A percentile compares a stretch with the other conserved stretches of the same genome.
phyloP scores from a whole-genome alignment of 2,329 filamentous ascomycete species.

The Fusarium sp. region DNA sequence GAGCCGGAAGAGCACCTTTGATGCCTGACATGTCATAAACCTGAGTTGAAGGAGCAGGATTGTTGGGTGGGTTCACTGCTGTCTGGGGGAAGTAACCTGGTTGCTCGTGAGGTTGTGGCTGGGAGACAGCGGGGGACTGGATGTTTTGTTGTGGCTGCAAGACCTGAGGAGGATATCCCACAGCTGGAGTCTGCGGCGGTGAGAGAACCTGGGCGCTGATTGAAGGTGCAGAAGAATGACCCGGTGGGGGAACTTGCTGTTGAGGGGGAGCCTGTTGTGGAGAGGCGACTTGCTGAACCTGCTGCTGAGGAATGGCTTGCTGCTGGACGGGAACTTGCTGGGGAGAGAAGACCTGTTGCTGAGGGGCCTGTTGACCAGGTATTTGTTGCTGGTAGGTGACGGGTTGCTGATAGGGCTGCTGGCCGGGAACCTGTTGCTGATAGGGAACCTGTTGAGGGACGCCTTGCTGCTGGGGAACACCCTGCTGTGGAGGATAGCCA shows the following conservation, averaged over 20 bases:
- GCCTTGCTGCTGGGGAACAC: background rate
- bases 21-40: constrained; percentile 25
- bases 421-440: background rate
- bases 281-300: background rate
- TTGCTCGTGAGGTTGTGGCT: background rate
- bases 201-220: background rate
- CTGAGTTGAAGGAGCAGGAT: background rate
- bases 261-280: background rate
- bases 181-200: background rate
- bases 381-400: background rate
- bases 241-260: background rate
- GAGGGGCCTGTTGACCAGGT: background rate
- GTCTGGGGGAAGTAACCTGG: background rate
- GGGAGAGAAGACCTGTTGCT: background rate
- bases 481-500: background rate
- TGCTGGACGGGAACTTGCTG: background rate
- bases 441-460: background rate
- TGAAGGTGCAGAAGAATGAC: background rate
- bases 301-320: background rate
- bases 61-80: background rate
- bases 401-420: background rate
- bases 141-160: background rate
- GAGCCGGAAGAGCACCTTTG: constrained; percentile 20
- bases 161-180: background rate
- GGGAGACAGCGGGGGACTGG: background rate